Conservation (phyloP, 352 stramenopile species). For the Phytophthora hybrid region DNA sequence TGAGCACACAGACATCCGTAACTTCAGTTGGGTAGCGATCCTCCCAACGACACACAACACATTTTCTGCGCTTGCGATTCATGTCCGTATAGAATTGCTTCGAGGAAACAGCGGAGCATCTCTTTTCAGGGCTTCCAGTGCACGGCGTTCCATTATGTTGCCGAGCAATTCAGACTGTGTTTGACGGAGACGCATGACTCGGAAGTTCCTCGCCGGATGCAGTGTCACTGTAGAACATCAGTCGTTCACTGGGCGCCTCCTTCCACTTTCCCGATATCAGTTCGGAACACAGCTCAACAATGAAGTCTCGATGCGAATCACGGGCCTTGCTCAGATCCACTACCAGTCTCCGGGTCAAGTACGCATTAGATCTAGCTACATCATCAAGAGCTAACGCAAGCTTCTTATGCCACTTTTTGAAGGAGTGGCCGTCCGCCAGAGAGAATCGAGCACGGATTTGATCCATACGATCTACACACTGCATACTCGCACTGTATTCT, state of each 20-base stretch:
- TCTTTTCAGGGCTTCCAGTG: too few species aligned
- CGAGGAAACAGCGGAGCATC: too few species aligned
- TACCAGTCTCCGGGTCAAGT: constrained; percentile 12
- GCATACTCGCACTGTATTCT: constrained; percentile 44
- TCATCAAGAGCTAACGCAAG: constrained; percentile 20
- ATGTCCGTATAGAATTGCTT: too few species aligned
- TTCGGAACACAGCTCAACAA: background rate
- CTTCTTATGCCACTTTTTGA: constrained; percentile 37
- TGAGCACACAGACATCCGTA: too few species aligned
- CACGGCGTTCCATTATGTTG: too few species aligned
- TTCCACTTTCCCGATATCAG: too few species aligned
- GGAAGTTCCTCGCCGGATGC: too few species aligned
- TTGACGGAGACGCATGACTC: too few species aligned
- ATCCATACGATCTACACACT: constrained; percentile 39
- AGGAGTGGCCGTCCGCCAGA: constrained; percentile 37
- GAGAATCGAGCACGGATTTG: constrained; percentile 41
- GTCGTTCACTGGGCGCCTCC: too few species aligned
- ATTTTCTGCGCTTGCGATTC: background rate
- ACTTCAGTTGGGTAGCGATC: too few species aligned
- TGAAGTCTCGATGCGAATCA: constrained; percentile 8
- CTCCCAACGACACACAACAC: background rate
- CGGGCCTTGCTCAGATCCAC: background rate
- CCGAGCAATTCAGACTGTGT: too few species aligned
- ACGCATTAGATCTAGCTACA: constrained; percentile 37
- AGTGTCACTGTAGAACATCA: too few species aligned